Evolutionary conservation across 768 basidiomycete genomes (phyloP).

Genomic region (Kwoniella mangroviensis): DNA sequence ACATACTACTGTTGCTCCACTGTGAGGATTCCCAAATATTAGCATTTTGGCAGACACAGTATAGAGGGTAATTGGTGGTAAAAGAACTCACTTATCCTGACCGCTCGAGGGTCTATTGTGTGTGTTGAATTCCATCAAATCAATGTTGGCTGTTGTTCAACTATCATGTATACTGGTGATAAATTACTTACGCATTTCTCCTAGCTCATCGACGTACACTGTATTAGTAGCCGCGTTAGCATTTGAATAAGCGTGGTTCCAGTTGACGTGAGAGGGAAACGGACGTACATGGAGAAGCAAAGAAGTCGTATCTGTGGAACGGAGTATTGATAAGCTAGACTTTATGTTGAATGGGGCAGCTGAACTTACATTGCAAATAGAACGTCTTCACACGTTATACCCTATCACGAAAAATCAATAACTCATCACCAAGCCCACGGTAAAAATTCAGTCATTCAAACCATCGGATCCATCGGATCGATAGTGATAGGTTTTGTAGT

Average conservation of each 20-base stretch:
- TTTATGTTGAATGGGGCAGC: background rate
- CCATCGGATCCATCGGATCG: too few relatives aligned
- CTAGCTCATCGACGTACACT: conserved; percentile 57
- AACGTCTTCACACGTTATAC: conserved; percentile 57
- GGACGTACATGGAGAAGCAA: conserved; percentile 54
- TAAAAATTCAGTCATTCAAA: background rate
- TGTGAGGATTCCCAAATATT: background rate
- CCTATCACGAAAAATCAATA: conserved; percentile 18
- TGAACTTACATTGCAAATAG: conserved; percentile 54
- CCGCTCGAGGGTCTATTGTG: conserved; percentile 45
- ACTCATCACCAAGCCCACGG: background rate
- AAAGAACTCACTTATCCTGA: conserved; percentile 45
- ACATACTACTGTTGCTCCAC: conserved; percentile 58
- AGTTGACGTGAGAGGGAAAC: background rate
- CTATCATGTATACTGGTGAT: too few relatives aligned
- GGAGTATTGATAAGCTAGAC: background rate
- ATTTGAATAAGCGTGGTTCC: background rate
- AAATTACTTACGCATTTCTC: conserved; percentile 53
- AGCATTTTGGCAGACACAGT: conserved; percentile 3
- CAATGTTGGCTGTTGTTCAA: too few relatives aligned
- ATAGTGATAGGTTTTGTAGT: background rate
- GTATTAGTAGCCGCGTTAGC: background rate
- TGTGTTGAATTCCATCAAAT: too few relatives aligned
- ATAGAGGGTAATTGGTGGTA: background rate
- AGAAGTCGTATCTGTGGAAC: conserved; percentile 52